A percentile compares a stretch with the other conserved stretches of the same genome.
Evolutionary conservation across 257 asterid genomes (phyloP).

Genomic region (Coffea canephora): DNA sequence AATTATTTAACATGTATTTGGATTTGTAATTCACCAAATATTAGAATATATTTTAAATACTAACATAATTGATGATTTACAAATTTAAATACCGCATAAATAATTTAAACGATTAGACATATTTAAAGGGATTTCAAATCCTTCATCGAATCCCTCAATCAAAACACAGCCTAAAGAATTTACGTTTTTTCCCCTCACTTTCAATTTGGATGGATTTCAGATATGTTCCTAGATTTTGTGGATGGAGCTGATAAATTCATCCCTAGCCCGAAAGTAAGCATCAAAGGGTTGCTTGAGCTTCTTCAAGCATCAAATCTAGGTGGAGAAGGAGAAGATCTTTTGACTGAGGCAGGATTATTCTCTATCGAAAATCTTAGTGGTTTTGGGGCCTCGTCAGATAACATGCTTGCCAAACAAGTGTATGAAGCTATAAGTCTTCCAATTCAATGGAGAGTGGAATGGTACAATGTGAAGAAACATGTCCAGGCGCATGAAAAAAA

Average conservation of each 20-base stretch:
- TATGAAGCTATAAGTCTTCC: constrained; percentile 23
- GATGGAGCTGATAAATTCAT: constrained; percentile 26
- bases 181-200: not conserved
- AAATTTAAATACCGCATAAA: too few relatives aligned
- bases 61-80: too few relatives aligned
- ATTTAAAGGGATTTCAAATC: too few relatives aligned
- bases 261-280: constrained; percentile 1
- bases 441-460: constrained; percentile 40
- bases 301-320: constrained; percentile 53
- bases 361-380: not conserved
- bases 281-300: constrained; percentile 31
- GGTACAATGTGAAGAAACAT: constrained; percentile 49
- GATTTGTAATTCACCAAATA: too few relatives aligned
- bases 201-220: constrained; percentile 19
- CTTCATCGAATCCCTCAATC: too few relatives aligned
- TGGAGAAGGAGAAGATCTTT: constrained; percentile 30
- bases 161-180: too few relatives aligned
- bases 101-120: too few relatives aligned
- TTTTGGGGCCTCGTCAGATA: not conserved
- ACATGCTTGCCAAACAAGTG: too few relatives aligned
- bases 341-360: constrained; percentile 29
- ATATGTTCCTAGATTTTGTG: constrained; percentile 26
- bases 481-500: constrained; percentile 18
- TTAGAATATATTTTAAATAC: too few relatives aligned
- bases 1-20: too few relatives aligned